Base-by-base conservation (phyloP, 257 asterid species). In the Paulownia fortunei region DNA sequence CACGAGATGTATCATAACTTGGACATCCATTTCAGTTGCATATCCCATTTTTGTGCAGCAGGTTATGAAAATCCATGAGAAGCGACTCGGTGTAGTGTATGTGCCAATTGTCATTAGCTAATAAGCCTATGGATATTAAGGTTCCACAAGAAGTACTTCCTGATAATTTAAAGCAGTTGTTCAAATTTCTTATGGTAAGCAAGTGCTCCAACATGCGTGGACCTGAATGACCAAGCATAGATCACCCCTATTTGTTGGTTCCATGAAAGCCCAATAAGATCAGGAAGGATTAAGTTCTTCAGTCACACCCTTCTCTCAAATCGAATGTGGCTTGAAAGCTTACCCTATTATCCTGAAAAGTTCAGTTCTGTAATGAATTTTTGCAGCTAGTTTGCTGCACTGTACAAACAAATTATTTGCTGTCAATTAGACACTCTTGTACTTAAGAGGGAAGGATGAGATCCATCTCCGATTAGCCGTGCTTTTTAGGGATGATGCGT, bases 301-400 rank as follows among this genome's bases (percentile, higher is more conserved):
- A 46, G 15, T 16, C 24, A 18, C n/a, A 18, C 49, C 18, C 32
- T n/a, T 64, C 1, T 65, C 67, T 24, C 44, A 74, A 16, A 21
- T 16, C 24, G 52, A 55, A 49, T 62, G 67, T 51, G 24, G 64
- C 41, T 70, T 4, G 44, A 61, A 26, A 19, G 39, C 44, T 46
- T 60, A 36, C 30, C 47, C 19, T 62, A 47, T 11, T 27, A 9
- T 51, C 24, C 2, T 49, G 23, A 54, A 10, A 54, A 32, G 7
- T 30, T 11, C 72, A 62, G 19, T 12, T 5, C 18, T 44, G 16
- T 37, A 27, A 30, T 30, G 49, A 24, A 73, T 55, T 47, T 39
- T 30, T n/a, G n/a, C n/a, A n/a, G n/a, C n/a, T 52, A 72, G 32
- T 78, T 71, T n/a, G 46, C 32, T 69, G 41, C 36, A 7, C 32